Evolutionary conservation across 2,329 filamentous ascomycete species (phyloP).

Genomic region (Clonostachys sp.): DNA sequence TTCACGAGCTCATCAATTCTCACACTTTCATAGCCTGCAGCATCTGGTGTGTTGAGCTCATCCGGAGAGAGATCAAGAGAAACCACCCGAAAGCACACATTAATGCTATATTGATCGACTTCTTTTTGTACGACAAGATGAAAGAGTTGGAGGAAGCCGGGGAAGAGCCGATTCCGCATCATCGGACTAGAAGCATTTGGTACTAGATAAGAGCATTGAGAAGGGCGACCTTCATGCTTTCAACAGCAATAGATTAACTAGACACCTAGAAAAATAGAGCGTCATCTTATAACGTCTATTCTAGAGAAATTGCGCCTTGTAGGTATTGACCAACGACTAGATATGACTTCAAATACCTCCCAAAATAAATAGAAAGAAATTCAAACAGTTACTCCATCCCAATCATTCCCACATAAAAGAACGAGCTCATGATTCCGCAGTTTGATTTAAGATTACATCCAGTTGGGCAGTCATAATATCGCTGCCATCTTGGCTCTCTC

Average conservation of each 20-base stretch:
- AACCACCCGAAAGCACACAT: slow-evolving; percentile 65
- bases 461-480: slow-evolving; percentile 66
- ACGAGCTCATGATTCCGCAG: no score
- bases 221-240: no score
- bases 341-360: neutral
- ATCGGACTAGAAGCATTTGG: slow-evolving; percentile 91
- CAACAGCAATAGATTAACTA: no score
- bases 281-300: no score
- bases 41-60: slow-evolving; percentile 93
- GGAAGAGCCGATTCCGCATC: slow-evolving; percentile 63
- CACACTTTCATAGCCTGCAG: slow-evolving; percentile 59
- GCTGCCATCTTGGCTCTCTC: slow-evolving; percentile 38
- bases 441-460: slow-evolving; percentile 51
- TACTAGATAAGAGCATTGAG: slow-evolving; percentile 48
- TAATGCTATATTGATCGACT: slow-evolving; percentile 94
- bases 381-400: neutral
- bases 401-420: no score
- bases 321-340: neutral
- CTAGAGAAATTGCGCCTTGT: no score
- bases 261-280: no score
- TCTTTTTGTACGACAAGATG: slow-evolving; percentile 92
- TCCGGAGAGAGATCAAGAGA: slow-evolving; percentile 73
- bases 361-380: neutral
- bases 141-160: slow-evolving; percentile 72
- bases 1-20: neutral